Percentiles rank a stretch among this genome's conserved stretches.
phyloP scores from a whole-genome alignment of 257 asterid genomes.

The Fraxinus americana region DNA sequence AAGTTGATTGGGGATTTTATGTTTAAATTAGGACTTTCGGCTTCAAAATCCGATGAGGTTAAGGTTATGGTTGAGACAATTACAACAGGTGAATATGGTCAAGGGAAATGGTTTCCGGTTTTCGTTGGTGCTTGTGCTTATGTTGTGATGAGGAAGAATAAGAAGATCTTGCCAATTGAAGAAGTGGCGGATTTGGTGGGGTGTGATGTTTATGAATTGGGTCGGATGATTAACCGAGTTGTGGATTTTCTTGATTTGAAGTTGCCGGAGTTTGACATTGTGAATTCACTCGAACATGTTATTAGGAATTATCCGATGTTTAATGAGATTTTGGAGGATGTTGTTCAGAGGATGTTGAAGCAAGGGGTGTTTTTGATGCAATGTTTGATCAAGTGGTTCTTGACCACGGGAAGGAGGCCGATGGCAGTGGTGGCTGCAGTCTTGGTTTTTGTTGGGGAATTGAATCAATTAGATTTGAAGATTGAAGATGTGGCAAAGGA shows the following conservation, averaged over 20 bases:
- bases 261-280: constrained; percentile 71
- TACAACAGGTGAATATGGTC: constrained; percentile 70
- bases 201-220: constrained; percentile 62
- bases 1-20: constrained; percentile 49
- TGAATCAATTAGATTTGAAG: constrained; percentile 53
- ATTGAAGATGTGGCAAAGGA: constrained; percentile 62
- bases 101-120: constrained; percentile 69
- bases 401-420: constrained; percentile 80
- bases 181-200: constrained; percentile 53
- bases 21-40: constrained; percentile 48
- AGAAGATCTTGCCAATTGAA: constrained; percentile 45
- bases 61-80: constrained; percentile 45
- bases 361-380: constrained; percentile 83
- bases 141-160: constrained; percentile 64
- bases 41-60: constrained; percentile 44
- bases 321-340: constrained; percentile 37
- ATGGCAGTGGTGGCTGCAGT: constrained; percentile 84
- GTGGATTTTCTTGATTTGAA: constrained; percentile 55
- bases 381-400: constrained; percentile 85
- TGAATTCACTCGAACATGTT: constrained; percentile 46
- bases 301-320: constrained; percentile 41
- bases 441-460: constrained; percentile 59
- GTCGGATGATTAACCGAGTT: constrained; percentile 68
- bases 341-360: constrained; percentile 48
- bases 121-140: constrained; percentile 74